phyloP scores from a whole-genome alignment of 176 grass and related monocot species.

The Oryza meyeriana region DNA sequence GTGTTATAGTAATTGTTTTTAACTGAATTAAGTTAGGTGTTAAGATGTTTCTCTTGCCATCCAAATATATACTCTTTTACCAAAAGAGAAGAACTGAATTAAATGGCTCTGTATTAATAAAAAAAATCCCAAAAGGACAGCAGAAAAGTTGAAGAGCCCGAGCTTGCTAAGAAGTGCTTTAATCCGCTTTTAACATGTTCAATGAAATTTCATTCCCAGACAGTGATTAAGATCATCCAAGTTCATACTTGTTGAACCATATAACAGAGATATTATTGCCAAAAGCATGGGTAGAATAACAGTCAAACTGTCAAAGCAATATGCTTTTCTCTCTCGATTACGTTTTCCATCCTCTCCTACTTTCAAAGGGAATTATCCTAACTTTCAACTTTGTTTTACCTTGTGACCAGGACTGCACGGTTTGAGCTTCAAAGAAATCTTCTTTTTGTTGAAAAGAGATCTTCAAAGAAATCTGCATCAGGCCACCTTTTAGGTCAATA shows the following conservation, averaged over 20 bases:
- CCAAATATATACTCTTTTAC: no score
- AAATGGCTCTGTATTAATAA: no score
- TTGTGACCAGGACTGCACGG: background rate
- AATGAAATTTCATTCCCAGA: background rate
- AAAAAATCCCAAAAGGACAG: no score
- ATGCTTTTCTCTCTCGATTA: background rate
- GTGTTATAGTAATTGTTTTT: no score
- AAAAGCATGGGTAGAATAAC: background rate
- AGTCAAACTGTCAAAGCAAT: no score
- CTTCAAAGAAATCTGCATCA: no score
- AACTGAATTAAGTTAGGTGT: no score
- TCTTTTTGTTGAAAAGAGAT: background rate
- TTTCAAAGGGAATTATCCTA: background rate
- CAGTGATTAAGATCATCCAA: background rate
- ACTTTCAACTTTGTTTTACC: conserved; percentile 1
- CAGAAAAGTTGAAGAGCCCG: no score
- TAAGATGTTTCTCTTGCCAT: no score
- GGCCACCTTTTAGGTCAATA: no score
- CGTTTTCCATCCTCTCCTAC: background rate
- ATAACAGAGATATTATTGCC: background rate
- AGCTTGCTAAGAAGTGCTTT: background rate
- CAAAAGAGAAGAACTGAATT: no score
- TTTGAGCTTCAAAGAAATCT: background rate
- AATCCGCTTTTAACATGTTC: background rate
- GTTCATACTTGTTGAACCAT: background rate